Conservation (phyloP, 352 stramenopile genomes). For the Phytopythium helicoides region DNA sequence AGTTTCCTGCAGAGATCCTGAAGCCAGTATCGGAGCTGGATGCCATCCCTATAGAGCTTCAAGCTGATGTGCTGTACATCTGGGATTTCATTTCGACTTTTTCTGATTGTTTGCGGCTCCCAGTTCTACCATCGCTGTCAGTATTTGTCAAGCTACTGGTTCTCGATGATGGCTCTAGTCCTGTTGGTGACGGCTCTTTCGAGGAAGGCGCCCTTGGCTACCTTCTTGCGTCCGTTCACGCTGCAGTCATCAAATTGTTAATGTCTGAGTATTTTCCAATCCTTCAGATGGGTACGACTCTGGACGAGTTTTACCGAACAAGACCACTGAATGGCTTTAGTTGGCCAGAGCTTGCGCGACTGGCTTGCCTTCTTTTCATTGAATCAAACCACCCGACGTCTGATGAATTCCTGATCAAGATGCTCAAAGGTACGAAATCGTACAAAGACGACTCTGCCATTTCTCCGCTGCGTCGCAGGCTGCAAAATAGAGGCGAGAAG, state of each 20-base stretch:
- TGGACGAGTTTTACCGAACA: slow-evolving; percentile 73
- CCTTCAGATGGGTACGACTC: slow-evolving; percentile 61
- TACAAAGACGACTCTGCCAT: slow-evolving; percentile 69
- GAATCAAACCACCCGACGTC: slow-evolving; percentile 65
- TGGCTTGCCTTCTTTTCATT: slow-evolving; percentile 72
- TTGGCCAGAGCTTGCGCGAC: slow-evolving; percentile 76
- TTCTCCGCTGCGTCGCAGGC: slow-evolving; percentile 38
- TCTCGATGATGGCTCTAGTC: slow-evolving; percentile 40
- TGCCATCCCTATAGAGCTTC: slow-evolving; percentile 34
- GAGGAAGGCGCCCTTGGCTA: slow-evolving; percentile 47
- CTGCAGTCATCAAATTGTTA: slow-evolving; percentile 44
- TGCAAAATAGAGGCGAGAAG: slow-evolving; percentile 32
- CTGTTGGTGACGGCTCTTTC: slow-evolving; percentile 43
- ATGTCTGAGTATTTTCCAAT: slow-evolving; percentile 65
- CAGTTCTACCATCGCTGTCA: slow-evolving; percentile 43
- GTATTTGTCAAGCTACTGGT: slow-evolving; percentile 52
- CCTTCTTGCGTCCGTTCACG: slow-evolving; percentile 51
- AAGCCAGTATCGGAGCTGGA: slow-evolving; percentile 34
- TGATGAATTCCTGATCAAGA: slow-evolving; percentile 73
- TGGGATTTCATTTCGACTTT: slow-evolving; percentile 82
- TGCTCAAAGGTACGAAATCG: slow-evolving; percentile 70
- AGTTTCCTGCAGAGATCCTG: slow-evolving; percentile 35
- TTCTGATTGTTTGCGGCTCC: slow-evolving; percentile 55
- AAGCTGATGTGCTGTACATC: slow-evolving; percentile 63
- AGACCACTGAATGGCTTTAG: slow-evolving; percentile 74